phyloP scores from a whole-genome alignment of 148 eudicot species.

The Agrostemma githago region DNA sequence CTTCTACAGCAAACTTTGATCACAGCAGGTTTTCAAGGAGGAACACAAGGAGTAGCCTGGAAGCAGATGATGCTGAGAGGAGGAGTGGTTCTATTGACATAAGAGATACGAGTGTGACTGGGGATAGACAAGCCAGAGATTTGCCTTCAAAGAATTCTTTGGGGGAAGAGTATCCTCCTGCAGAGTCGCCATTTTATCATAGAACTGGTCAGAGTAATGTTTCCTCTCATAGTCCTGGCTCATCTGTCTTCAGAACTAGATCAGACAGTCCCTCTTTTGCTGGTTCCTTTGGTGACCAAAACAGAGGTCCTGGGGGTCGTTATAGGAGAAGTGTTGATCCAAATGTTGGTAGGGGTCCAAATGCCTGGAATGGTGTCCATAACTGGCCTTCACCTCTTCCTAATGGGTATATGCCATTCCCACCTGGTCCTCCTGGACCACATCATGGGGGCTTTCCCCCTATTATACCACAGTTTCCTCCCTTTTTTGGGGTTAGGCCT shows the following conservation, averaged over 20 bases:
- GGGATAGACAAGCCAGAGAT: constrained; percentile 41
- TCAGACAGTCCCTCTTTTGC: constrained; percentile 46
- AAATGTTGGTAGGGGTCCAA: constrained; percentile 61
- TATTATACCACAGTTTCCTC: constrained; percentile 67
- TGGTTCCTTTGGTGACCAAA: constrained; percentile 58
- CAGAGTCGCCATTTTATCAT: constrained; percentile 66
- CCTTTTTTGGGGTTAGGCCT: constrained; percentile 68
- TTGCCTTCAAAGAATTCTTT: constrained; percentile 37
- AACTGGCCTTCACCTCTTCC: constrained; percentile 82
- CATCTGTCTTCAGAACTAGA: constrained; percentile 58
- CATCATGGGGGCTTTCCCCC: constrained; percentile 75
- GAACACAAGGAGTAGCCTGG: constrained; percentile 57
- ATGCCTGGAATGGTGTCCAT: constrained; percentile 72
- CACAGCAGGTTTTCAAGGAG: constrained; percentile 58
- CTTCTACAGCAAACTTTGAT: constrained; percentile 55
- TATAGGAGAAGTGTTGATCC: constrained; percentile 70
- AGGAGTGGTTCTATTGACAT: constrained; percentile 64
- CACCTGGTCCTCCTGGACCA: constrained; percentile 60
- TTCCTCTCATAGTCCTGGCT: constrained; percentile 51
- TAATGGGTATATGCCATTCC: constrained; percentile 81
- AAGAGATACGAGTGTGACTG: constrained; percentile 51
- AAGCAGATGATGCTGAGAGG: constrained; percentile 65
- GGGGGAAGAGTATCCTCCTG: constrained; percentile 52
- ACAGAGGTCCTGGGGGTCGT: constrained; percentile 52
- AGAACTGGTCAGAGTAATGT: constrained; percentile 51